Evolutionary conservation across 306 rosid species (phyloP), one percentile per base, ranked within the genome.

Genomic region (Ammopiptanthus mongolicus): DNA sequence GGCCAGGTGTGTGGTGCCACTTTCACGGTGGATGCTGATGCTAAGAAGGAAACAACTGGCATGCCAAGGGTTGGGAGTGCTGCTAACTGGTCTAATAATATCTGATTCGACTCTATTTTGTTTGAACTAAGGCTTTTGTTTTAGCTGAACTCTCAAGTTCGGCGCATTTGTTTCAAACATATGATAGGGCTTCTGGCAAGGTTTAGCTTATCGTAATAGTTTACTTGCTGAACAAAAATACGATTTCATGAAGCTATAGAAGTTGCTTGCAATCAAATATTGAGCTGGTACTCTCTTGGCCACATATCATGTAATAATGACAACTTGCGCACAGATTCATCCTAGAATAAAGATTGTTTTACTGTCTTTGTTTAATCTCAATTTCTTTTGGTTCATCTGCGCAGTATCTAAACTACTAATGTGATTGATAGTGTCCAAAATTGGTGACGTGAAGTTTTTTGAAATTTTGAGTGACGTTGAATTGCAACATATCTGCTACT

Each of bases 51-150:
- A 77, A 9, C 69, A 18, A 56, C 84, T 47, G 97, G 99, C 78
- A 95, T 95, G 90, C 97, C 99, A 0, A 87, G 99, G 83, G 98
- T 95, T 44, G 99, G 97, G 74, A 91, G 99, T 87, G 96, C 99
- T 52, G 97, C 98, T 73, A 89, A 95, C 84, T 95, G 99, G 99
- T 88, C 99, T 4, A 5, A 87, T 50, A 71, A 90, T 82, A 90
- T 86, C 61, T 95, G 84, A 90, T 77, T 80, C 73, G 39, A 71
- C 18, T 71, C 65, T 5, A 22, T 73, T 71, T 71, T 63, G 61
- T 58, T 58, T 60, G 66, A 15, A 57, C 71, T 66, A 14, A 37
- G 81, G 79, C 80, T 75, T 77, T 63, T 59, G 52, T 75, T 79
- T 23, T 82, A 37, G 60, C 65, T 58, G 64, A 18, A 69, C 75